Conservation (phyloP, 768 basidiomycete species). For the Lyophyllum semitale region DNA sequence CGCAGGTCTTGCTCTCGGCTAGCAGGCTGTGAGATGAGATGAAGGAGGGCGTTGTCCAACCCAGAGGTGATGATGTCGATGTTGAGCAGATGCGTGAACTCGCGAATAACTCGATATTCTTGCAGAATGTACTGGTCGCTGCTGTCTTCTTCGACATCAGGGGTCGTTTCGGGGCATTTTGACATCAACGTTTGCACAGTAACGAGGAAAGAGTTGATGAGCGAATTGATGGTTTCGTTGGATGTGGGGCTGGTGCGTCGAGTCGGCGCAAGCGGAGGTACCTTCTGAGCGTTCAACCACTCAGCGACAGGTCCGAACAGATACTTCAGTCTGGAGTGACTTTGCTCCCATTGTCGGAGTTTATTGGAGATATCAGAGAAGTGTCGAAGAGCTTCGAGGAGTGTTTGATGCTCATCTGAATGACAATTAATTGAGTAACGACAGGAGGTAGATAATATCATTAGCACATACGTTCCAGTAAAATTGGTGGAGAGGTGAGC, state of each 20-base stretch:
- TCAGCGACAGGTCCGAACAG: slow-evolving; percentile 31
- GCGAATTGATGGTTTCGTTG: slow-evolving; percentile 29
- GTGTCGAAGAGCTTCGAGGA: slow-evolving; percentile 29
- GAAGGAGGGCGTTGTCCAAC: slow-evolving; percentile 39
- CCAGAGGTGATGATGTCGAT: slow-evolving; percentile 42
- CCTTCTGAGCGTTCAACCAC: slow-evolving; percentile 31
- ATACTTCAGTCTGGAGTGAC: slow-evolving; percentile 28
- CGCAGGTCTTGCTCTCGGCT: slow-evolving; percentile 36
- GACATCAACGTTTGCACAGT: slow-evolving; percentile 62
- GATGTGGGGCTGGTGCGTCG: slow-evolving; percentile 9
- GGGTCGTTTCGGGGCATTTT: slow-evolving; percentile 29
- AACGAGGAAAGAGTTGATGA: slow-evolving; percentile 68
- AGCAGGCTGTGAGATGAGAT: slow-evolving; percentile 36
- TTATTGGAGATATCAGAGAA: slow-evolving; percentile 15
- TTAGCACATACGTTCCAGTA: slow-evolving; percentile 36
- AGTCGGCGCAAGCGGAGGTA: slow-evolving; percentile 12
- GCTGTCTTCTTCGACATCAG: slow-evolving; percentile 28
- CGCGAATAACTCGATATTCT: slow-evolving; percentile 43
- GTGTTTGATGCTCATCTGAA: slow-evolving; percentile 36
- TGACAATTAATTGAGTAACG: neutral
- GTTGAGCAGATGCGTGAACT: slow-evolving; percentile 51
- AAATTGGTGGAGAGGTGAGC: slow-evolving; percentile 28
- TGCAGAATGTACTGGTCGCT: slow-evolving; percentile 55
- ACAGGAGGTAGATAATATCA: neutral
- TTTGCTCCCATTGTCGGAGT: slow-evolving; percentile 27